These are phyloP conservation scores for Dendrobium catenatum DNA, from an alignment of 106 monocot species.

Conservation along the genomic window DNA sequence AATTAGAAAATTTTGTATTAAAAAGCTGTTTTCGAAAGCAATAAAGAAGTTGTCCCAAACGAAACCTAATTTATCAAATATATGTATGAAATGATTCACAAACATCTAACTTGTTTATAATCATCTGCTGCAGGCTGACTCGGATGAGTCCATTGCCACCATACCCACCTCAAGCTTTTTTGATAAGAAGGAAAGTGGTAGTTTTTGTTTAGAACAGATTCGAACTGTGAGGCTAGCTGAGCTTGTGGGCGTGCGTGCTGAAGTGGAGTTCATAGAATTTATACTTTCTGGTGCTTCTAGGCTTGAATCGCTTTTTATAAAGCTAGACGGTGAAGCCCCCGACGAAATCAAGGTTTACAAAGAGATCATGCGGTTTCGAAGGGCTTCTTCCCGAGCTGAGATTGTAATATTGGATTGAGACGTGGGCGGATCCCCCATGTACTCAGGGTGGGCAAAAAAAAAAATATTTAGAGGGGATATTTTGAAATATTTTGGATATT, in stretches of 20 bases:
- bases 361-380: constrained; percentile 11
- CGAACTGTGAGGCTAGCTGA: constrained; percentile 1
- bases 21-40: too few species aligned
- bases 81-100: too few species aligned
- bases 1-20: too few species aligned
- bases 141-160: constrained; percentile 13
- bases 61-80: too few species aligned
- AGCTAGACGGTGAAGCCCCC: background rate
- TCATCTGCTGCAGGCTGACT: constrained; percentile 5
- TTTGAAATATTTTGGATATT: too few species aligned
- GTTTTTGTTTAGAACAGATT: background rate
- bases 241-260: background rate
- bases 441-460: too few species aligned
- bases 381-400: background rate
- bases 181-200: background rate
- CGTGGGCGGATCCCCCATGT: too few species aligned
- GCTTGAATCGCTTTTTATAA: background rate
- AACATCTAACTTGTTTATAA: background rate
- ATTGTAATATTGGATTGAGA: constrained; percentile 7
- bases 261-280: constrained; percentile 9
- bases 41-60: too few species aligned
- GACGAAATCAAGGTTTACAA: constrained; percentile 7
- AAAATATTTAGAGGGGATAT: too few species aligned
- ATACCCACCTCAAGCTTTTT: constrained; percentile 6
- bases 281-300: background rate